Percentiles rank a stretch among this genome's conserved stretches.
These are phyloP conservation scores for Termitomyces sp. DNA, from an alignment of 768 basidiomycete genomes.

Conservation along the genomic window DNA sequence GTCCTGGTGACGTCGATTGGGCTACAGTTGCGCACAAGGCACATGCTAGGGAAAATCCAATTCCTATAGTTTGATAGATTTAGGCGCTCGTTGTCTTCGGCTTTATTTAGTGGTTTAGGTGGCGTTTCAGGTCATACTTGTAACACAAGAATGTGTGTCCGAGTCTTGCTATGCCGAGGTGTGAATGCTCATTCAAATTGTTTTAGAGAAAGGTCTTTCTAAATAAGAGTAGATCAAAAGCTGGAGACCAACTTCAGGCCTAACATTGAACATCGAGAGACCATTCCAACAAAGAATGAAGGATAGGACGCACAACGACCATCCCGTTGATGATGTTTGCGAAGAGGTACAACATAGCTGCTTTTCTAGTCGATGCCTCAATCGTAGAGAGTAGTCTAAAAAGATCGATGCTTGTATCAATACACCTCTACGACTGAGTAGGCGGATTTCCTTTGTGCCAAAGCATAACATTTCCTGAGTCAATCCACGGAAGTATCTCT, in stretches of 20 bases:
- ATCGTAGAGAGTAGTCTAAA: background rate
- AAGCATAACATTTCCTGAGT: conserved; percentile 10
- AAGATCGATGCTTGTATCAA: background rate
- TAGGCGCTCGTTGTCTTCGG: background rate
- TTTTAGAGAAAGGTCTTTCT: background rate
- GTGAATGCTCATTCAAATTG: background rate
- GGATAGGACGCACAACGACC: background rate
- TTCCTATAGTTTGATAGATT: no score
- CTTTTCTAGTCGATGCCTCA: background rate
- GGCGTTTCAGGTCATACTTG: no score
- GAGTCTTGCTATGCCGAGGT: background rate
- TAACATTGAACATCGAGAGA: background rate
- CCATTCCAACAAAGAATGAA: background rate
- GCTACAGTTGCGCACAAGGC: background rate
- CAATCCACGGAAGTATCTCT: conserved; percentile 14
- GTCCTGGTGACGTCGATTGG: conserved; percentile 17
- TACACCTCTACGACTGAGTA: background rate
- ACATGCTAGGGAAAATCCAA: background rate
- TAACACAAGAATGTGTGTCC: no score
- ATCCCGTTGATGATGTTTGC: background rate
- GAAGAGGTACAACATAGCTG: background rate
- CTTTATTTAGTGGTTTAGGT: background rate
- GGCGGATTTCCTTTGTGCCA: conserved; percentile 12
- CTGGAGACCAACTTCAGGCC: background rate
- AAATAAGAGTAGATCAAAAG: background rate